Base-by-base conservation (phyloP, 371 early-diverging fungal species). In the Mucor piriformis region DNA sequence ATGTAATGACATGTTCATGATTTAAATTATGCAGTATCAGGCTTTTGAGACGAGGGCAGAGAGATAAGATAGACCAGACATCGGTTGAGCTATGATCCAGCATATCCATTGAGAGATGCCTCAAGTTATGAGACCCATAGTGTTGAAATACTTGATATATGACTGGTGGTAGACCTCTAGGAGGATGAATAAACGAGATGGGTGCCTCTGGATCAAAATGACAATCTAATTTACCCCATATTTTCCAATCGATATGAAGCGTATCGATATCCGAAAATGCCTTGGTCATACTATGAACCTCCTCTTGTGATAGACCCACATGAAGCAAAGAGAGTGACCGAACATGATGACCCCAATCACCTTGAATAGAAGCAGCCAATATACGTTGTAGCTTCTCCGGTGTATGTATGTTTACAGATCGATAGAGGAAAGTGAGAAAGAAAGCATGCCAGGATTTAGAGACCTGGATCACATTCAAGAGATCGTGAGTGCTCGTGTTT, bases 391-490 rank as follows among this genome's bases (percentile, higher is more conserved):
- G 23, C 24, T 24, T 57, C n/a, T 57, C 48, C 13, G 32, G 21
- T 25, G 3, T 48, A 27, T 57, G 42, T 1, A 63, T 47, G 20
- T 16, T 15, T 3, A 63, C 7, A n/a, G 35, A 23, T 15, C 46
- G 42, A 24, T 57, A 63, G 3, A 63, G 20, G 27, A 52, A 63
- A 13, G 25, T 12, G 12, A 57, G 24, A 23, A 63, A 63, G 23
- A 27, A 38, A 16, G 44, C 21, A 29, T 63, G 46, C 63, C 63
- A 63, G 8, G 58, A n/a, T 52, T 56, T 57, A 15, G 63, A 63
- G n/a, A 63, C 63, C 13, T 52, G 49, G 12, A 63, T 29, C 3
- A 42, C 42, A 33, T 57, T n/a, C 13, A 63, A 33, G 8, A 63
- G 27, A 40, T 63, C 63, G 10, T 38, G 15, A 10, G 12, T 57